Conservation (phyloP, 1,139 yeast genomes). For the Diutina catenulata region DNA sequence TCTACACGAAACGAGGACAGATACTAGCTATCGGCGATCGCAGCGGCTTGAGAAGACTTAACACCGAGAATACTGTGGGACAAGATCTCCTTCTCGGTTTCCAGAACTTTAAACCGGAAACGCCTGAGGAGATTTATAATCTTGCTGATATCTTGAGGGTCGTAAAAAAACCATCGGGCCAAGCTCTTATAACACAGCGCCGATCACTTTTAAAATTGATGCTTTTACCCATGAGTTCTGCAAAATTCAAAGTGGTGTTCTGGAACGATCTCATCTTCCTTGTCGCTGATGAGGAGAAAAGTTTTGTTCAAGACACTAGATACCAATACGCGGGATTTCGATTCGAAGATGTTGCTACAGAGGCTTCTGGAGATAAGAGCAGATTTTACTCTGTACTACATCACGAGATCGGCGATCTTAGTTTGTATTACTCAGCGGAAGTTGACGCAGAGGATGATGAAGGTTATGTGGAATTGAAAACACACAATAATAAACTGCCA, state of each 20-base stretch:
- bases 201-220: not conserved
- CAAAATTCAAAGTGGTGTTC: not conserved
- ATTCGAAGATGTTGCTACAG: not conserved
- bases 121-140: not conserved
- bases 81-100: not conserved
- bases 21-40: not conserved
- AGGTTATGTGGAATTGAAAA: not conserved
- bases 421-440: not conserved
- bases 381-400: not conserved
- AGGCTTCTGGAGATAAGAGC: not conserved
- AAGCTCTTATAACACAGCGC: not conserved
- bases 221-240: not conserved
- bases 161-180: not conserved
- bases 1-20: no score
- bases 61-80: not conserved
- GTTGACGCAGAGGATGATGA: not conserved
- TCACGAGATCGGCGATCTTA: not conserved
- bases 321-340: not conserved
- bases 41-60: not conserved
- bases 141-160: not conserved
- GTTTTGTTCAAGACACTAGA: not conserved
- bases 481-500: not conserved
- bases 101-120: not conserved
- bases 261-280: not conserved
- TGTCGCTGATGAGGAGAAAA: not conserved